Conservation (phyloP, 495 filamentous ascomycete species). For the Lasiosphaeria miniovina region DNA sequence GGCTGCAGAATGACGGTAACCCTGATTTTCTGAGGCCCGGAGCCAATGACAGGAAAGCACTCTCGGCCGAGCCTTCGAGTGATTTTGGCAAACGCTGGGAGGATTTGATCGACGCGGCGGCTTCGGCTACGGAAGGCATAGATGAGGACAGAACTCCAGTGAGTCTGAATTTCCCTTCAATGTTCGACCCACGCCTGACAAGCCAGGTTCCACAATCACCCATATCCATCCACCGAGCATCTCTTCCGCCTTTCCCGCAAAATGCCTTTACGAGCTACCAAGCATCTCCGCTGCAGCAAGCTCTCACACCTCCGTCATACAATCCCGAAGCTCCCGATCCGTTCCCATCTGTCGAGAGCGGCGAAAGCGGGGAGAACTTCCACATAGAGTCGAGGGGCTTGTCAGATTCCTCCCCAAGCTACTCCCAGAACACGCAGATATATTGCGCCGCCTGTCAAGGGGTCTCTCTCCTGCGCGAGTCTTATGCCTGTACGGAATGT, state of each 20-base stretch:
- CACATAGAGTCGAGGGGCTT: constrained; percentile 54
- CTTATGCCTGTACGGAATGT: constrained; percentile 90
- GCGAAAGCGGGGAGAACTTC: constrained; percentile 61
- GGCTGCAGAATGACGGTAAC: constrained; percentile 44
- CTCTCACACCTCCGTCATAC: constrained; percentile 77
- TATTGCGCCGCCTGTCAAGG: constrained; percentile 83
- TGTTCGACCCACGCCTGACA: constrained; percentile 38
- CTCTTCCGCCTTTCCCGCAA: constrained; percentile 67
- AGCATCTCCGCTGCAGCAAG: constrained; percentile 81
- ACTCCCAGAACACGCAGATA: constrained; percentile 68
- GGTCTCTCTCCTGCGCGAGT: constrained; percentile 68
- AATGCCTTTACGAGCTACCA: constrained; percentile 70
- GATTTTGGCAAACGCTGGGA: constrained; percentile 88
- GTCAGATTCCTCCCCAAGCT: constrained; percentile 54
- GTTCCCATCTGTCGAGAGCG: constrained; percentile 79
- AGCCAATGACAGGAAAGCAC: constrained; percentile 73
- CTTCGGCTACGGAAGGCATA: constrained; percentile 88
- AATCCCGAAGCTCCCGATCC: constrained; percentile 63
- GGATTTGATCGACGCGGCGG: constrained; percentile 81
- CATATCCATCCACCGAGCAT: constrained; percentile 66
- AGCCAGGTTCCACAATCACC: constrained; percentile 65
- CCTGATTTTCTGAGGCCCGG: constrained; percentile 58
- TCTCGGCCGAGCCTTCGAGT: constrained; percentile 76
- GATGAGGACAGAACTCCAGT: constrained; percentile 80
- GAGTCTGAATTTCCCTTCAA: constrained; percentile 41